phyloP scores from a whole-genome alignment of 2,329 filamentous ascomycete genomes.

The Microsporum audouinii region DNA sequence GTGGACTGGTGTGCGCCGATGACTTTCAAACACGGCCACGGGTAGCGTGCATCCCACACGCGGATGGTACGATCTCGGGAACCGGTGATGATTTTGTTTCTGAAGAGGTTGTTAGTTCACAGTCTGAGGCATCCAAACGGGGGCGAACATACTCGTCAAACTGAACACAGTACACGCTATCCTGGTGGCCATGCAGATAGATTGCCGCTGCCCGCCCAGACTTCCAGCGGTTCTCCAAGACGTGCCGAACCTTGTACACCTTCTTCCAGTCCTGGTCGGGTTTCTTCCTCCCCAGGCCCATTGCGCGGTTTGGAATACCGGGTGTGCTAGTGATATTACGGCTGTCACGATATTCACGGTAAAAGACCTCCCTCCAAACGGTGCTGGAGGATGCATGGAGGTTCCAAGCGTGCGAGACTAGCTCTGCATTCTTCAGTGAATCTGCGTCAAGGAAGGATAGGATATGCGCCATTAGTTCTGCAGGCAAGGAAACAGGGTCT shows the following conservation, averaged over 20 bases:
- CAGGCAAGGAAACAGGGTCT: slow-evolving; percentile 48
- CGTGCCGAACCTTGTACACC: slow-evolving; percentile 66
- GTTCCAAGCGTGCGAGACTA: slow-evolving; percentile 48
- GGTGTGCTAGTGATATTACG: slow-evolving; percentile 16
- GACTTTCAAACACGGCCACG: slow-evolving; percentile 66
- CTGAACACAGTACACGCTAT: slow-evolving; percentile 95
- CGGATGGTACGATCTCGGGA: slow-evolving; percentile 92
- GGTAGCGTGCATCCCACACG: slow-evolving; percentile 85
- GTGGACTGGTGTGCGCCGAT: slow-evolving; percentile 58
- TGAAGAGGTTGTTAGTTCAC: slow-evolving; percentile 33
- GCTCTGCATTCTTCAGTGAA: slow-evolving; percentile 44
- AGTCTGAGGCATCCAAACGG: neutral
- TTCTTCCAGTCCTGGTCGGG: slow-evolving; percentile 71
- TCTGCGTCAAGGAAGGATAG: slow-evolving; percentile 49
- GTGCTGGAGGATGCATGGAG: slow-evolving; percentile 44
- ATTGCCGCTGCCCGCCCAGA: slow-evolving; percentile 65
- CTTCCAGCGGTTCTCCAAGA: slow-evolving; percentile 70
- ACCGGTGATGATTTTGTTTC: slow-evolving; percentile 89
- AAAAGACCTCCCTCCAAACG: slow-evolving; percentile 54
- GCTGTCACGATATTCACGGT: slow-evolving; percentile 39
- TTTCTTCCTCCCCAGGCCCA: slow-evolving; percentile 42
- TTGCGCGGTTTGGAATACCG: slow-evolving; percentile 8
- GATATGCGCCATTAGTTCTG: slow-evolving; percentile 48
- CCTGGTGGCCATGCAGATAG: slow-evolving; percentile 84
- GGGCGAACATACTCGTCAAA: slow-evolving; percentile 69